These are phyloP conservation scores for Stentor roeselii DNA, from an alignment of 73 alveolate genomes.

Conservation along the genomic window DNA sequence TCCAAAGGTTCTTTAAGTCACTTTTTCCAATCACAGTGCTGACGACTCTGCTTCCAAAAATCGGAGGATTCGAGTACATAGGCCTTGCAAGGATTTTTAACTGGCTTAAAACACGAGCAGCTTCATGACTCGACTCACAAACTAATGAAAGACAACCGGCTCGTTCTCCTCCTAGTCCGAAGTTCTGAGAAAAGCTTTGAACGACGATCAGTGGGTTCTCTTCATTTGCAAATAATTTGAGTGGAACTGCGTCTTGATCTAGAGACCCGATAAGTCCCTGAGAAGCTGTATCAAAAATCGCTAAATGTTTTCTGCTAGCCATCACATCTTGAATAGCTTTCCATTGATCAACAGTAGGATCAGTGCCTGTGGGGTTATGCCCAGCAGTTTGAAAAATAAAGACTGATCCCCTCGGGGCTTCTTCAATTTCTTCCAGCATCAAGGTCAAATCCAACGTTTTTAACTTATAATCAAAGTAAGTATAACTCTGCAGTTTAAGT, in stretches of 20 bases:
- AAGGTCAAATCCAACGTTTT: slow-evolving; percentile 68
- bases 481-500: slow-evolving; percentile 68
- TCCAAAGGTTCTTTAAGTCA: slow-evolving; percentile 63
- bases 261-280: slow-evolving; percentile 97
- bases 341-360: slow-evolving; percentile 87
- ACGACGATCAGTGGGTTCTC: slow-evolving; percentile 67
- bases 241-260: slow-evolving; percentile 87
- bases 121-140: slow-evolving; percentile 48
- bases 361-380: slow-evolving; percentile 98
- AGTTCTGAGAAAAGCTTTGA: slow-evolving; percentile 92
- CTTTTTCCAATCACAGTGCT: slow-evolving; percentile 64
- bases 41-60: slow-evolving; percentile 68
- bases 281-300: slow-evolving; percentile 92
- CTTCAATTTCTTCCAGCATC: slow-evolving; percentile 64
- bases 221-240: slow-evolving; percentile 70
- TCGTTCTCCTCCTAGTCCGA: slow-evolving; percentile 96
- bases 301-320: slow-evolving; percentile 65
- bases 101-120: slow-evolving; percentile 55
- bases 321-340: slow-evolving; percentile 65
- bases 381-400: slow-evolving; percentile 95
- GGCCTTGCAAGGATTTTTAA: slow-evolving; percentile 60
- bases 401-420: slow-evolving; percentile 68
- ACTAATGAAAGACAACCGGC: slow-evolving; percentile 80
- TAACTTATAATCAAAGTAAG: slow-evolving; percentile 59
- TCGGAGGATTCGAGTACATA: slow-evolving; percentile 78